Evolutionary conservation across 495 filamentous ascomycete species (phyloP), one percentile per base, ranked within the genome.

Genomic region (Neurospora cerealis): DNA sequence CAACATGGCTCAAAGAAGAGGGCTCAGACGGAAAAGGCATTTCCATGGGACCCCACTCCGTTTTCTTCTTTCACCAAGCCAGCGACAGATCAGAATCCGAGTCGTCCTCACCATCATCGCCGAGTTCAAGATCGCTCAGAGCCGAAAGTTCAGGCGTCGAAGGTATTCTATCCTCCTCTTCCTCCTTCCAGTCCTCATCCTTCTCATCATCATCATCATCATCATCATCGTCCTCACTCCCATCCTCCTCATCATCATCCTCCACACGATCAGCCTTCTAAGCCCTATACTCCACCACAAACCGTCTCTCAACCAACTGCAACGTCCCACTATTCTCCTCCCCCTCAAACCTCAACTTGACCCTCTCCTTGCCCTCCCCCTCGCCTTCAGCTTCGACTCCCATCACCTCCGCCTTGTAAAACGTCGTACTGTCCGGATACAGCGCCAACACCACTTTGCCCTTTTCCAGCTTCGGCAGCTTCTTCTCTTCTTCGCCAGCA

Each of bases 321-420:
- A 93, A 89, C 73, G 93, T 92, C 77, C 91, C 91, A 71, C 90
- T 92, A 76, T 93, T 93, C 78, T 95, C 92, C 78, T 97, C 93
- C 13, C 92, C 93, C 79, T 97, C 93, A 73, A 97, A 97, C 74
- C 92, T 89, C 74, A 97, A 84, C 71, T 85, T 84, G 17, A 88
- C 87, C 70, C 80, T 85, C n/a, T 83, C 80, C 1, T 80, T 81
- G 17, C 80, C 79, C 54, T 66, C 54, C 2, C 54, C 54, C 6
- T 66, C 54, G 0, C 28, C 54, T 15, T 66, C 54, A 3, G 83
- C 83, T 40, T 91, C 90, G 73, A 86, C 87, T 0, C 90, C 90
- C 85, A 93, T 94, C 21, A 99, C 95, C 75, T 98, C 95, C 13
- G 96, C 96, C 78, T 93, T 91, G 81, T 99, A 99, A 78, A 99